Base-by-base conservation (phyloP, 371 early-diverging fungal genomes). In the Neoconidiobolus thromboides region DNA sequence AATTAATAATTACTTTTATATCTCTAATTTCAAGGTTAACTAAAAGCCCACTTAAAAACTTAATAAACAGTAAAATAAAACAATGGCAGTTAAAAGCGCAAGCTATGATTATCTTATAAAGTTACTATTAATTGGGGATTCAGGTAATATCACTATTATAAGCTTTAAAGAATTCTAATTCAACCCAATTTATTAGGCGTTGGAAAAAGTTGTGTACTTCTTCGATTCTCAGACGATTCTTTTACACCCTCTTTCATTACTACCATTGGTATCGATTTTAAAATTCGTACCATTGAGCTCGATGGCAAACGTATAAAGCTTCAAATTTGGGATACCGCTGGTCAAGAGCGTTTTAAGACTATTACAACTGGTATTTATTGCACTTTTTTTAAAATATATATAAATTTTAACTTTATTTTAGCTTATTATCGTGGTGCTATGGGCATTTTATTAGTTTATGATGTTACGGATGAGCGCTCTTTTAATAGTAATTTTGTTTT, bases 251-350 rank as follows among this genome's bases (percentile, higher is more conserved):
- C 89, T 47, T 97, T 93, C 76, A 97, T 97, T 70, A 87, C 89
- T 60, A 97, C 98, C 60, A 96, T 97, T 68, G 99, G 99, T 52
- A 98, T 99, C 62, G 99, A 99, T 80, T 99, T 99, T 72, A 99
- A 98, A 83, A 98, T 99, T 73, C 92, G 99, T 68, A 99, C 99
- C 43, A 93, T 99, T 55, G 89, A 91, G 69, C 76, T 99, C 50
- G 96, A 96, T 70, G 95, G 94, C 60, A 96, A 96, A 73, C 91
- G 90, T 61, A 93, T 98, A 64, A 99, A 99, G 77, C 82, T 99
- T 48, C 99, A 99, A 73, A 96, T 99, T 67, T 96, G 97, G 97
- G 97, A 96, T 76, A 96, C 95, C 9, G 99, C 99, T 40, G 99
- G 99, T 44, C 99, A 99, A 79, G 99, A 99, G 71, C 87, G 99